These are phyloP conservation scores for Pichia nakasei DNA, from an alignment of 805 yeast species.

Conservation along the genomic window DNA sequence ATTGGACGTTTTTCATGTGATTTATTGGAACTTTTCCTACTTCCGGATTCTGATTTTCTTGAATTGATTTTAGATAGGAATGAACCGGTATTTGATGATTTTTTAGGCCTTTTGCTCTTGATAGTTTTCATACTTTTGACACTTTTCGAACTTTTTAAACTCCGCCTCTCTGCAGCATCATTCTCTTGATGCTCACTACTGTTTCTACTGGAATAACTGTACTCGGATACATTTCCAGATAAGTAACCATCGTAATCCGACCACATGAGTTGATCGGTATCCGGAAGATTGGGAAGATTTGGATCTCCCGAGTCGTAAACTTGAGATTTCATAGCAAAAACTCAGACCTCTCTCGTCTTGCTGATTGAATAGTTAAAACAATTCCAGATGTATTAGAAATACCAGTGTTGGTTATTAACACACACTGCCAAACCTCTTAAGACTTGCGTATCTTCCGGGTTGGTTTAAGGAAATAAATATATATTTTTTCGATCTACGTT, in stretches of 20 bases:
- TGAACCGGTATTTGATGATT: neutral
- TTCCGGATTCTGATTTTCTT: neutral
- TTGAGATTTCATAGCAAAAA: conserved; percentile 2
- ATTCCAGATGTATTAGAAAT: too few species aligned
- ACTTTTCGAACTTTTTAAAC: neutral
- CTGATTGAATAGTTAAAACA: too few species aligned
- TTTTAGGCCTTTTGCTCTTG: neutral
- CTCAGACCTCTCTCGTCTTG: neutral
- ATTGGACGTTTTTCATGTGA: neutral
- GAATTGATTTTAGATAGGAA: neutral
- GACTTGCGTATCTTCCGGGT: too few species aligned
- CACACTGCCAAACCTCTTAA: too few species aligned
- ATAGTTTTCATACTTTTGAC: neutral
- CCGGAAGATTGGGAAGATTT: conserved; percentile 31
- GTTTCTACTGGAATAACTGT: neutral
- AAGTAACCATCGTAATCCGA: conserved; percentile 26
- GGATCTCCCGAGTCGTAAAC: conserved; percentile 37
- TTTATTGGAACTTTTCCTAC: neutral
- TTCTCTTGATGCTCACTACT: neutral
- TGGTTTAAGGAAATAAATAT: too few species aligned
- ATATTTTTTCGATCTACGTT: too few species aligned
- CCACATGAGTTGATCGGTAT: conserved; percentile 22
- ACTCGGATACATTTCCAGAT: conserved; percentile 10
- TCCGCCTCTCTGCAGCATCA: neutral
- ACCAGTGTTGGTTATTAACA: too few species aligned